A percentile compares a stretch with the other conserved stretches of the same genome.
Conservation (phyloP, 192 early-diverging fungal species). For the Entomortierella lignicola region DNA sequence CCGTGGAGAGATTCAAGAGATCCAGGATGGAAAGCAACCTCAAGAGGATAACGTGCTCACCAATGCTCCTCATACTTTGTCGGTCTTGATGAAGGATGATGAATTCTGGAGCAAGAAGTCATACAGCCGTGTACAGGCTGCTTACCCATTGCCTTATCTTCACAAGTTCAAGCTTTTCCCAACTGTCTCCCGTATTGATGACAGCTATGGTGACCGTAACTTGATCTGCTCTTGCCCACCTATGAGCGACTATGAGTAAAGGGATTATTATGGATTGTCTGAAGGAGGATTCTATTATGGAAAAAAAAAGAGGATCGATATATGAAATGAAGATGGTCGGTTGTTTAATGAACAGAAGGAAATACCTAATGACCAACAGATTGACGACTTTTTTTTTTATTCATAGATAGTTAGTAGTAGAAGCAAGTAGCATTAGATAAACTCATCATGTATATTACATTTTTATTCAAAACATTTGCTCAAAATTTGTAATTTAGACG, state of each 20-base stretch:
- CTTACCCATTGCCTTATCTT: conserved; percentile 88
- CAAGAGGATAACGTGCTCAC: conserved; percentile 87
- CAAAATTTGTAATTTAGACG: too few relatives aligned
- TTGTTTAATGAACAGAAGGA: background rate
- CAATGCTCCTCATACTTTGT: conserved; percentile 90
- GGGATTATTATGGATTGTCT: too few relatives aligned
- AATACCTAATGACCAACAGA: too few relatives aligned
- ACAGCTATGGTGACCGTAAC: conserved; percentile 95
- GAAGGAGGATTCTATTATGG: background rate
- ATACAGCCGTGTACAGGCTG: conserved; percentile 90
- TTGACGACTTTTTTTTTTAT: too few relatives aligned
- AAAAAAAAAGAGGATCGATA: conserved; percentile 1
- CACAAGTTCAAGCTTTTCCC: conserved; percentile 98
- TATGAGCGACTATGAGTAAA: conserved; percentile 79
- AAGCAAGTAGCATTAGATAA: too few relatives aligned
- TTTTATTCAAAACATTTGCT: too few relatives aligned
- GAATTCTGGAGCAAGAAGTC: conserved; percentile 80
- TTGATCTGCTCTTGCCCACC: conserved; percentile 97
- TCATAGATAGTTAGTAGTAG: too few relatives aligned
- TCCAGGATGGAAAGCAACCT: conserved; percentile 89
- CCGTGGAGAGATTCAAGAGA: conserved; percentile 89
- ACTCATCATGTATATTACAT: too few relatives aligned
- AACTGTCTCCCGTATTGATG: conserved; percentile 91
- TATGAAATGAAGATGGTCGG: background rate
- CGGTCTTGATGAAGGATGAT: conserved; percentile 77